These are phyloP conservation scores for Pezicula carpinea DNA, from an alignment of 2,329 filamentous ascomycete species.

Conservation along the genomic window DNA sequence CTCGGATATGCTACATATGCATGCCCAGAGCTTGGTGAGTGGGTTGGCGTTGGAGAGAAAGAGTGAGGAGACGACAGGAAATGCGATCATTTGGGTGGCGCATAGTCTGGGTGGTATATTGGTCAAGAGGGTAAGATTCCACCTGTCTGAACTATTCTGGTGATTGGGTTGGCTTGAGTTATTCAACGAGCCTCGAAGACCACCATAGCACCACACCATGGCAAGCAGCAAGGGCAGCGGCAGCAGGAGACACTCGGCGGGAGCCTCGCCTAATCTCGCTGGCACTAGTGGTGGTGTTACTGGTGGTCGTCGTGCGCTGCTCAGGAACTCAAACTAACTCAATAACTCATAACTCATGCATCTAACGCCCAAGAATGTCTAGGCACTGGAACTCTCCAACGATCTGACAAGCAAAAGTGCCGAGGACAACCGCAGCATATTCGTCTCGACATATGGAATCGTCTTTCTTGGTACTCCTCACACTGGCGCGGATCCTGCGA, in stretches of 20 bases:
- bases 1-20: conserved; percentile 64
- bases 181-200: too few species aligned
- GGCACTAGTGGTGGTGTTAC: too few species aligned
- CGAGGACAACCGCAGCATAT: conserved; percentile 63
- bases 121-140: conserved; percentile 48
- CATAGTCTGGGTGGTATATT: conserved; percentile 72
- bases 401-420: conserved; percentile 55
- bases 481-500: conserved; percentile 61
- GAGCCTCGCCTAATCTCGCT: too few species aligned
- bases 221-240: too few species aligned
- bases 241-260: too few species aligned
- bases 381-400: conserved; percentile 60
- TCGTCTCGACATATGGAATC: conserved; percentile 70
- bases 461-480: conserved; percentile 77
- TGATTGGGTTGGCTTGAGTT: too few species aligned
- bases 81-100: conserved; percentile 71
- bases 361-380: too few species aligned
- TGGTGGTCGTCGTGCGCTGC: too few species aligned
- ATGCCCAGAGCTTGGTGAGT: conserved; percentile 64
- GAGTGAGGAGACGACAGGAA: conserved; percentile 48
- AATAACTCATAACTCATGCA: too few species aligned
- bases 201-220: too few species aligned
- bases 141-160: too few species aligned
- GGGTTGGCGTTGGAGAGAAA: conserved; percentile 59
- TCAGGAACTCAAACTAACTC: too few species aligned